These are phyloP conservation scores for Auxenochlorella pyrenoidosa DNA, from an alignment of 139 green algal genomes.

Conservation along the genomic window DNA sequence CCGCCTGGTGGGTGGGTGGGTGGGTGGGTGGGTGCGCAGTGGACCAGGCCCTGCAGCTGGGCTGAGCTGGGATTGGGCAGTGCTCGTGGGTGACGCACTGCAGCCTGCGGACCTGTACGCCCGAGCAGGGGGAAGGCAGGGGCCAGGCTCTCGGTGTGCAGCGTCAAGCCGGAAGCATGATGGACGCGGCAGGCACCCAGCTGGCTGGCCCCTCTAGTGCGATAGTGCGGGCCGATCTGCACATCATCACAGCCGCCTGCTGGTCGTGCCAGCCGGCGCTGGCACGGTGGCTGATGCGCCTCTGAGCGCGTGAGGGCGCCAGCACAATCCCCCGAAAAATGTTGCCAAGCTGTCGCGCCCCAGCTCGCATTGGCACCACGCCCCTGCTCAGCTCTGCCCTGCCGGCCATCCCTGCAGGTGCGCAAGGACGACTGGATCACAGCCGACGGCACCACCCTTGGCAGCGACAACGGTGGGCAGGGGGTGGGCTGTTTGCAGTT, in stretches of 20 bases:
- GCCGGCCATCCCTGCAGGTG: background rate
- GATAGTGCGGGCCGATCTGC: no score
- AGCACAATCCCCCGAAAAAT: no score
- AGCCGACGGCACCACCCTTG: constrained; percentile 77
- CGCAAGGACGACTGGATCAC: constrained; percentile 73
- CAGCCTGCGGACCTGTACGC: no score
- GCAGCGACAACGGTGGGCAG: constrained; percentile 71
- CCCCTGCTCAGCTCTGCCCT: background rate
- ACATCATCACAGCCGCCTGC: background rate
- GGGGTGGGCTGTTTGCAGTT: background rate
- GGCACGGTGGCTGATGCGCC: no score
- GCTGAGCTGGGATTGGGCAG: background rate
- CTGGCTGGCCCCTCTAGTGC: no score
- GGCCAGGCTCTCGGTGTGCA: no score
- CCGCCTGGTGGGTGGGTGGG: constrained; percentile 32
- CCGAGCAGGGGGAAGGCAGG: no score
- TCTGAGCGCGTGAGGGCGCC: no score
- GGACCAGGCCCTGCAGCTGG: background rate
- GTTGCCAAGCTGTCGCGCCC: no score
- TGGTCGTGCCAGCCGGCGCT: background rate
- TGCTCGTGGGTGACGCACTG: background rate
- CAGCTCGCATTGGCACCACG: no score
- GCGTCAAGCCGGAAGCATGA: background rate
- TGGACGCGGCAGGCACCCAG: no score
- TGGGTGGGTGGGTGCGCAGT: no score